These are phyloP conservation scores for Symbiodinium pilosum DNA, from an alignment of 73 alveolate species.

Conservation along the genomic window DNA sequence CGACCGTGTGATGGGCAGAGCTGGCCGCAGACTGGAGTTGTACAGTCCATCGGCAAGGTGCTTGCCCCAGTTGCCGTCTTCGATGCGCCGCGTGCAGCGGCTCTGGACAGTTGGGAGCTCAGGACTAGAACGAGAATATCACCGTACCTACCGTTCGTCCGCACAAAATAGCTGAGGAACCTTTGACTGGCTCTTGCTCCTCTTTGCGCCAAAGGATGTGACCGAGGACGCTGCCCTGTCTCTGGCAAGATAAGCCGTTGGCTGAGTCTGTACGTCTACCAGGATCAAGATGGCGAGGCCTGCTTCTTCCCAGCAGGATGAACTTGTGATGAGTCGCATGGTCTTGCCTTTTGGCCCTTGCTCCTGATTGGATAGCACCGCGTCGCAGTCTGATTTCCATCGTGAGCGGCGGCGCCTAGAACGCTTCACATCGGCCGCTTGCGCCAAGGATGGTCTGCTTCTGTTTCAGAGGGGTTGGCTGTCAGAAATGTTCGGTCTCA, in stretches of 20 bases:
- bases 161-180: conserved; percentile 25
- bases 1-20: no score
- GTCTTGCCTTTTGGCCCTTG: no score
- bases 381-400: conserved; percentile 30
- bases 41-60: background rate
- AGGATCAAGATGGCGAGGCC: conserved; percentile 10
- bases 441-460: conserved; percentile 33
- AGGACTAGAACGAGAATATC: background rate
- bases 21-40: background rate
- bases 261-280: background rate
- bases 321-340: no score
- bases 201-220: conserved; percentile 54
- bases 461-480: no score
- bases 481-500: no score
- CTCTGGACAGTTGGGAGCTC: conserved; percentile 43
- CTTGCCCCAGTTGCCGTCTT: conserved; percentile 76
- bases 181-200: conserved; percentile 77
- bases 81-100: conserved; percentile 92
- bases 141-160: no score
- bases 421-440: conserved; percentile 81
- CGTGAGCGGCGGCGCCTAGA: conserved; percentile 56
- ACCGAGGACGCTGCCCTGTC: background rate
- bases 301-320: no score
- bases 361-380: no score
- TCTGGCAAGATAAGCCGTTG: background rate